Percentiles rank a stretch among this genome's conserved stretches.
Evolutionary conservation across 257 asterid species (phyloP).

Genomic region (Solanum medicagineum): DNA sequence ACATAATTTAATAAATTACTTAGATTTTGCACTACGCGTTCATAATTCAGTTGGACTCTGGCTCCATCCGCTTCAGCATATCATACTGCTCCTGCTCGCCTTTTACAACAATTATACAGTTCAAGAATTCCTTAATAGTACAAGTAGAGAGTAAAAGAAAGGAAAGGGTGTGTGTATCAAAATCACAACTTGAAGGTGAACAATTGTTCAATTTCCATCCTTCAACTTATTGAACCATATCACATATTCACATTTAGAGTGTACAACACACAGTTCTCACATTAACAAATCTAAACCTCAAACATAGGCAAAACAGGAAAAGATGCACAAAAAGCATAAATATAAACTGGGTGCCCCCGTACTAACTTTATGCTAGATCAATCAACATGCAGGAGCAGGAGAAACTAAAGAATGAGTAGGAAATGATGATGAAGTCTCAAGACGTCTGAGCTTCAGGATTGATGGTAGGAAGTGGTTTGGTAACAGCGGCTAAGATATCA

Average conservation of each 20-base stretch:
- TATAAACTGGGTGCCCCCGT: background rate
- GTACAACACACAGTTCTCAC: background rate
- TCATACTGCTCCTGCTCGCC: background rate
- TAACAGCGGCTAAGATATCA: conserved; percentile 76
- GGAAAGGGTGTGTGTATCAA: background rate
- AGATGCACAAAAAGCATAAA: background rate
- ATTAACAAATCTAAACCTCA: background rate
- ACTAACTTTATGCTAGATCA: background rate
- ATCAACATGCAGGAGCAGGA: background rate
- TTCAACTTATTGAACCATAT: background rate
- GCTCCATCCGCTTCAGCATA: background rate
- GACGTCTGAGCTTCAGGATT: conserved; percentile 28
- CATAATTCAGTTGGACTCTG: too few relatives aligned
- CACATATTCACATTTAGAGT: background rate
- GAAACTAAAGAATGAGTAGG: background rate
- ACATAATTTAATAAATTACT: background rate
- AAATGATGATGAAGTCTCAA: conserved; percentile 1
- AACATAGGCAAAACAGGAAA: background rate
- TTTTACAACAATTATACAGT: background rate
- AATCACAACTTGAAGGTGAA: background rate
- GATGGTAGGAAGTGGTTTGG: conserved; percentile 36
- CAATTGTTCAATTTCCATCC: background rate
- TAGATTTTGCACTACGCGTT: too few relatives aligned
- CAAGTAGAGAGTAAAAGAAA: background rate
- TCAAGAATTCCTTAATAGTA: background rate